phyloP scores from a whole-genome alignment of 108 stramenopile species.

The Nitzschia sp. region DNA sequence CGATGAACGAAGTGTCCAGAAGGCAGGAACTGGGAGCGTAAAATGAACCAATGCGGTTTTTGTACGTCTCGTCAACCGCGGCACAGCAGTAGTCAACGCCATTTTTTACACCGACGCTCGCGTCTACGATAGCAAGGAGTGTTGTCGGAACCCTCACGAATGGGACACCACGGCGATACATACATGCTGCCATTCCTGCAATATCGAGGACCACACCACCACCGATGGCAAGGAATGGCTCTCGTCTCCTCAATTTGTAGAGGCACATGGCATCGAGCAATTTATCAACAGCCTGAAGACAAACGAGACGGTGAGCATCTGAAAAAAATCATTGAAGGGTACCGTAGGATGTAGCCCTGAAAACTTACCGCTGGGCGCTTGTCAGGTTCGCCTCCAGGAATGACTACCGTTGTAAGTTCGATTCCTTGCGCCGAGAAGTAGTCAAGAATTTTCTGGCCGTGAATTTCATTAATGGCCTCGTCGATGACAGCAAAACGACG shows the following conservation, averaged over 20 bases:
- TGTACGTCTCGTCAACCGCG: conserved; percentile 85
- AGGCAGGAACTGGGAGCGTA: conserved; percentile 89
- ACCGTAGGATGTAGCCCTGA: too few species aligned
- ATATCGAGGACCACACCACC: conserved; percentile 94
- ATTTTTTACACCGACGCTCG: conserved; percentile 96
- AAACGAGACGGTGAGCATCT: conserved; percentile 3
- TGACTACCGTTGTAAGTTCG: conserved; percentile 56
- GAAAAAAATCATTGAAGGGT: neutral
- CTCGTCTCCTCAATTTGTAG: conserved; percentile 88
- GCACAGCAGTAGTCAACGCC: conserved; percentile 92
- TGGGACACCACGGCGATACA: conserved; percentile 93
- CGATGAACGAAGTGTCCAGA: conserved; percentile 87
- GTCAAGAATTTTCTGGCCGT: conserved; percentile 60
- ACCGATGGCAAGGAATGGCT: conserved; percentile 95
- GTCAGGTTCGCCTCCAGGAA: conserved; percentile 80
- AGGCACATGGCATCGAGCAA: conserved; percentile 80
- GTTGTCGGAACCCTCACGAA: conserved; percentile 93
- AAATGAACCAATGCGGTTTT: conserved; percentile 95
- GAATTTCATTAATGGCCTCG: conserved; percentile 63
- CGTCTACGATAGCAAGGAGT: conserved; percentile 94
- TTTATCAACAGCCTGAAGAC: conserved; percentile 65
- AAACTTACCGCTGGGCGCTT: conserved; percentile 75
- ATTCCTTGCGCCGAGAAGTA: conserved; percentile 77
- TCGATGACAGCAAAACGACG: conserved; percentile 86
- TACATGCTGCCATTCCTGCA: conserved; percentile 93